Evolutionary conservation across 2,329 filamentous ascomycete species (phyloP), one percentile per base, ranked within the genome.

Genomic region (Verticillium isaacii): DNA sequence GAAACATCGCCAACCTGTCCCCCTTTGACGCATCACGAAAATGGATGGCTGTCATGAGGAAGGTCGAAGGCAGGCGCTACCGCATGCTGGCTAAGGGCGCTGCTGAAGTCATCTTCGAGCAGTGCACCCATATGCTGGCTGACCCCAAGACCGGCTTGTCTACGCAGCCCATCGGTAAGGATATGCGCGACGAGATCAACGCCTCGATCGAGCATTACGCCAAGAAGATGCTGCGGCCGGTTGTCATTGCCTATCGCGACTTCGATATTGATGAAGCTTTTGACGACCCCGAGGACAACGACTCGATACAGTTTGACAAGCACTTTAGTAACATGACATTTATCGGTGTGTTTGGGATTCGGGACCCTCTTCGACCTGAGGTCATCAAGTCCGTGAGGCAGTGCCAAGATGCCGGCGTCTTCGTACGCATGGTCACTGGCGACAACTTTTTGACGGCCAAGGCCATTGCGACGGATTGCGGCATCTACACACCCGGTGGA

Each of bases 401-500:
- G 60, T 79, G 77, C 4, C 76, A 76, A n/a, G 75, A 74, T 23
- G 79, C 77, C 32, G 78, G 79, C 55, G 74, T 78, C 2, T 73
- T 78, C 15, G 79, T 79, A 65, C 77, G 79, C 65, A 80, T 81
- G 77, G 79, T 81, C n/a, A 80, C 79, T 2, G 78, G 77, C 17
- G 76, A 80, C 63, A 80, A 80, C 62, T 78, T 91, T 64, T 79
- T 86, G 23, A 93, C 90, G 25, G 90, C 89, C 9, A 85, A 85
- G 58, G 90, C 90, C 2, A 93, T 93, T 67, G 89, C 90, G 2
- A 81, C 78, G 9, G 88, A 92, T 63, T 93, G 90, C 65, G 90
- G 90, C 58, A 91, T 92, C 62, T 82, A 82, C 73, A 82, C 81
- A 19, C 66, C 74, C 15, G 83, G 83, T 54, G 87, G 83, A 5